Evolutionary conservation across 2,329 filamentous ascomycete genomes (phyloP), one percentile per base, ranked within the genome.

Genomic region (Metarhizium humberi): DNA sequence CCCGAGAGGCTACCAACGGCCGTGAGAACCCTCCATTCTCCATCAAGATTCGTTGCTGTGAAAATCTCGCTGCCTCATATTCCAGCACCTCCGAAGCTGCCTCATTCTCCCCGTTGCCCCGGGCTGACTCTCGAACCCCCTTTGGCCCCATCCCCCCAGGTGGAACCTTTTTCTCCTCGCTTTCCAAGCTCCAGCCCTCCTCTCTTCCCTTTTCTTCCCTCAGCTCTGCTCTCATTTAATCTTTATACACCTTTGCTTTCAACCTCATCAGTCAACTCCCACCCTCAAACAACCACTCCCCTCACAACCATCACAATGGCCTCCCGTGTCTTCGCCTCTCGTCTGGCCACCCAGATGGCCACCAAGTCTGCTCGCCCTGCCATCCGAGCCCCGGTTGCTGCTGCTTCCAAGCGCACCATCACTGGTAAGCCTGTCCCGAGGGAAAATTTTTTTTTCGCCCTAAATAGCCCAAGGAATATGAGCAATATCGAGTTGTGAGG

Each of bases 361-460:
- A 76, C 80, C 77, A 88, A 87, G 84, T 85, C 84, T 75, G 86
- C 86, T 75, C 87, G 87, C 75, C 86, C 87, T 77, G 84, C 84
- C 74, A 74, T 85, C 71, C 85, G 85, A 69, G 77, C 79, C 69
- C 78, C 80, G 71, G 69, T 84, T 67, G 77, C 78, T 73, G 78
- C 76, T 75, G 79, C 79, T 74, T 81, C 86, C 78, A 88, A 87
- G 81, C 87, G 87, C 75, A 86, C 86, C 77, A 84, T 87, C 78
- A 79, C 83, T 71, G 84, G 85, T 88, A 84, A 78, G 82, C 77
- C 57, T 36, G 6, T 50, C 13, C 32, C 42, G 11, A 47, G 20
- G 42, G 61, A 69, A 70, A 69, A 61, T 29, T 59, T 66, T 69
- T 66, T 69, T 67, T 63, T 58, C 62, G 51, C 55, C 56, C 47